Conservation (phyloP, 2,329 filamentous ascomycete genomes). For the Dissoconium aciculare region DNA sequence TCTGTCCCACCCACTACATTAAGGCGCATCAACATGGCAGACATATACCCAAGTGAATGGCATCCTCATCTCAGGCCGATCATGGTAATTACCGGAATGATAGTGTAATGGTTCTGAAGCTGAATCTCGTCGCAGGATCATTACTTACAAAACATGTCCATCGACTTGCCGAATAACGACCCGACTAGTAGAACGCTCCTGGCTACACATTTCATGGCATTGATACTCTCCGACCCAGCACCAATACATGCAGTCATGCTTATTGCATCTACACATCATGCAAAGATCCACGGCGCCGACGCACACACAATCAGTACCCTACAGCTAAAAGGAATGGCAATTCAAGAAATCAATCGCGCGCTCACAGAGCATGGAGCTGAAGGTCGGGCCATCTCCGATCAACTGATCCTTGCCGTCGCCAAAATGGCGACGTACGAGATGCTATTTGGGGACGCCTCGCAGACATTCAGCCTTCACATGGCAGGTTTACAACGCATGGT, state of each 20-base stretch:
- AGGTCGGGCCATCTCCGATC: conserved; percentile 25
- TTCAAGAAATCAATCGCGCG: conserved; percentile 30
- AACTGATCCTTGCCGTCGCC: conserved; percentile 34
- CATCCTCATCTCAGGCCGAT: conserved; percentile 23
- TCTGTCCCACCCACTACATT: conserved; percentile 12
- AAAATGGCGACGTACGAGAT: conserved; percentile 41
- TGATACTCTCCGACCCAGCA: conserved; percentile 28
- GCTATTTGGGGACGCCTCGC: conserved; percentile 31
- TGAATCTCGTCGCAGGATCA: conserved; percentile 15
- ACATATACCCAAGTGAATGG: conserved; percentile 26
- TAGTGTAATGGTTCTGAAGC: conserved; percentile 1
- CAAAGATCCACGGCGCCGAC: conserved; percentile 18
- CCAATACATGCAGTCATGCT: conserved; percentile 30
- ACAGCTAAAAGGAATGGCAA: conserved; percentile 31
- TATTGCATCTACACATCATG: conserved; percentile 29
- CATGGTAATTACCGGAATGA: conserved; percentile 12
- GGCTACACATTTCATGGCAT: conserved; percentile 27
- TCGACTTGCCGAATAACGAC: conserved; percentile 31
- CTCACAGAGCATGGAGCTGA: conserved; percentile 19
- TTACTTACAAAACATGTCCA: conserved; percentile 24
- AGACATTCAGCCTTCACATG: conserved; percentile 36
- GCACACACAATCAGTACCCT: conserved; percentile 26
- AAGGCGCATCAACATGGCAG: conserved; percentile 16
- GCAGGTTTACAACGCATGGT: conserved; percentile 31
- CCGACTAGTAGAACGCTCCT: conserved; percentile 23